A percentile compares a stretch with the other conserved stretches of the same genome.
phyloP scores from a whole-genome alignment of 2,329 filamentous ascomycete species.

The Fusarium bulbicola region DNA sequence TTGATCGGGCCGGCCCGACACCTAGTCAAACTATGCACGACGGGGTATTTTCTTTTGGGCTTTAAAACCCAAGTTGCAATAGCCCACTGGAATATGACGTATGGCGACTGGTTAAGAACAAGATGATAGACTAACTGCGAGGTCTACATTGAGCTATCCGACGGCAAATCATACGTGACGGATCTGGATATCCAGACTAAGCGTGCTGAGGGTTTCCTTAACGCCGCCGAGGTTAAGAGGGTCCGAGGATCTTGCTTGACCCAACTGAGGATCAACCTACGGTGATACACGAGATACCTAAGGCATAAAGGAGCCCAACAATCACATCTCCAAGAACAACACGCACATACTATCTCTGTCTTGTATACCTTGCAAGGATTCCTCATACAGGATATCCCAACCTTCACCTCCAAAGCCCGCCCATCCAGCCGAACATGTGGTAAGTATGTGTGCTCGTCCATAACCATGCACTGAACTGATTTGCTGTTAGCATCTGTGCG shows the following conservation, averaged over 20 bases:
- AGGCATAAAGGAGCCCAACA: no score
- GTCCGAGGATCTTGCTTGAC: fast-evolving
- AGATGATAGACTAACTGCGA: fast-evolving
- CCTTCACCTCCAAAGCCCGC: neutral
- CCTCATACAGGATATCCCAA: neutral
- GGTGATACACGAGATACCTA: fast-evolving
- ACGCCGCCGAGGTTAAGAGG: fast-evolving
- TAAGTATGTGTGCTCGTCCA: neutral
- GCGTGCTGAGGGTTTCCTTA: no score
- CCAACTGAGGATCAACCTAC: no score
- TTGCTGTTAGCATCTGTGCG: neutral
- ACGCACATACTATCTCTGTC: no score
- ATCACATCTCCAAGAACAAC: no score
- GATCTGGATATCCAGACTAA: no score
- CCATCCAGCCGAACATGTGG: fast-evolving
- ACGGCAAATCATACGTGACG: fast-evolving
- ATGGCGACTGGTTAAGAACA: no score
- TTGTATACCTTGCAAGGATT: no score
- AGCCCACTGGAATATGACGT: fast-evolving
- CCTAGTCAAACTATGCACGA: fast-evolving
- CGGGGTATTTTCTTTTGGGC: no score
- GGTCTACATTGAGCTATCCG: no score
- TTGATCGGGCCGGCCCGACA: neutral
- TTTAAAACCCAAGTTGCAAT: no score
- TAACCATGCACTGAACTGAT: no score